Base-by-base conservation (phyloP, 1,284 basidiomycete species). In the Moesziomyces globuligerus region DNA sequence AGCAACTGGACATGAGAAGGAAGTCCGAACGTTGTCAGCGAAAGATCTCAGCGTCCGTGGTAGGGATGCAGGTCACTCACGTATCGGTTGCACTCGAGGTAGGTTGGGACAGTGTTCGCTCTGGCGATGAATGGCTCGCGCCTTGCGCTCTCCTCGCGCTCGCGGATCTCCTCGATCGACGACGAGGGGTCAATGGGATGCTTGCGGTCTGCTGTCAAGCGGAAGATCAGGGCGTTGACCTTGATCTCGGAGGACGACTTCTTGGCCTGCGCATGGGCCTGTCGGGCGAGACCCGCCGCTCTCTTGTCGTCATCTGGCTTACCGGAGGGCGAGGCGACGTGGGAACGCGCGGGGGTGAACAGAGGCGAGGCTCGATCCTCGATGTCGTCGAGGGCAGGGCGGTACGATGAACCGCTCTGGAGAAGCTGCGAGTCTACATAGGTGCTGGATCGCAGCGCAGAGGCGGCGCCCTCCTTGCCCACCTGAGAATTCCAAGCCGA, bases 11-110 rank as follows among this genome's bases (percentile, higher is more conserved):
- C 26, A 9, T 3, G 20, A 18, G 44, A 37, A 41, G 11, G 17
- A 25, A 40, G 36, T 7, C 25, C 46, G 4, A 38, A 15, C 0
- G 28, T 44, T 11, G 32, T 2, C 5, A 29, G 7, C 15, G 13
- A 3, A 34, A 34, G 32, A 6, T 34, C 10, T n/a, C n/a, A n/a
- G n/a, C n/a, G n/a, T n/a, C n/a, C n/a, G n/a, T 4, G 32, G 32
- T 34, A 13, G 32, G 15, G 32, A 17, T 17, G 2, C 17, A 34
- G 18, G 36, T 20, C n/a, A 62, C 68, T 67, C 78, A 91, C 90
- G 58, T 89, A 86, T 81, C 91, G 86, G 79, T 94, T 96, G 62
- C 91, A 86, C 75, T 94, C 93, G 72, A 93, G 85, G 79, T 92
- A 94, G 1, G 88, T 86, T 17, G 89, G 87, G 17, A 96, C 84